Base-by-base conservation (phyloP, 129 eudicot species). In the Centaurea solstitialis region DNA sequence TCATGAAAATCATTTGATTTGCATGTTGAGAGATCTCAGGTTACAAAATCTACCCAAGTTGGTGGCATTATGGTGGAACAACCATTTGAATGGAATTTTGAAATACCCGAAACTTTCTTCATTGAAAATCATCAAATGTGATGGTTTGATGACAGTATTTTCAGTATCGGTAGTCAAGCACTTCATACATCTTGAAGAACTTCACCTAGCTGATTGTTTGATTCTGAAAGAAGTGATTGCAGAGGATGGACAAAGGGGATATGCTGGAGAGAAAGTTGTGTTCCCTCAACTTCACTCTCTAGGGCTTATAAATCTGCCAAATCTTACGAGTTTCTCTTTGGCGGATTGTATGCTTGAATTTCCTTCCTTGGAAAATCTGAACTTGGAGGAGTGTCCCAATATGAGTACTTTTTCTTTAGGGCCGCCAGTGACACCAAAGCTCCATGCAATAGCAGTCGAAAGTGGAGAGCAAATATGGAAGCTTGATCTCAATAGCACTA, bases 201-300 rank as follows among this genome's bases (percentile, higher is more conserved):
- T 78, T 43, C 17, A 78, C 64, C 8, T 78, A 41, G 64, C 74
- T 23, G 9, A 65, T 43, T 78, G 81, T 66, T 78, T 26, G 28
- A 9, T 28, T 6, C 67, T 78, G 75, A 23, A 68, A 78, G 67
- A 78, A 78, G 81, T 78, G 24, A 35, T 67, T 67, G 81, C 74
- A 15, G 74, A 70, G 18, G 40, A 40, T 67, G 74, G 40, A 39
- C 20, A 26, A 26, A 41, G 43, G 13, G 77, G 35, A 61, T 9
- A 57, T 80, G 39, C 40, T 22, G 78, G 35, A 35, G 72, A 72
- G 57, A 61, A 53, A 8, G 39, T 72, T n/a, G 83, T 71, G 41
- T 80, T 80, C 78, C 83, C 83, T 71, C 57, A 72, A 62, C 62
- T 80, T 40, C 72, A 80, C 62, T 43, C 77, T 71, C 72, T 80